A percentile compares a stretch with the other conserved stretches of the same genome.
phyloP scores from a whole-genome alignment of 2,329 filamentous ascomycete species.

The Fusarium proliferatum region DNA sequence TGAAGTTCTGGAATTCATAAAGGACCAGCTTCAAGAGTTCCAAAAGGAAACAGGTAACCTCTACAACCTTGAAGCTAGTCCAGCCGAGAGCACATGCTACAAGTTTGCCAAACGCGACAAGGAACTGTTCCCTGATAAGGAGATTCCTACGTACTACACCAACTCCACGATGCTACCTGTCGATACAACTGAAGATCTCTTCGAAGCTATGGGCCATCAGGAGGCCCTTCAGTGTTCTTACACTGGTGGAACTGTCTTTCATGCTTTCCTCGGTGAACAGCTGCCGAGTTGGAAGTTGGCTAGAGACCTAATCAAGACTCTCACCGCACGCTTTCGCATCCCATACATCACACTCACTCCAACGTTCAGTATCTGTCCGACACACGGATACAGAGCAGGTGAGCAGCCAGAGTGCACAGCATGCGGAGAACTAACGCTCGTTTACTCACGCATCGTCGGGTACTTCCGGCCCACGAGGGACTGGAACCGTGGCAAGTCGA shows the following conservation, averaged over 20 bases:
- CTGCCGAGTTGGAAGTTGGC: slow-evolving; percentile 36
- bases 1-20: slow-evolving; percentile 33
- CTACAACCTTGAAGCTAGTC: slow-evolving; percentile 39
- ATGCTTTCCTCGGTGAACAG: slow-evolving; percentile 38
- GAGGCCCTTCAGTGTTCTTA: slow-evolving; percentile 40
- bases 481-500: slow-evolving; percentile 41
- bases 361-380: slow-evolving; percentile 40
- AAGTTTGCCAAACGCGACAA: slow-evolving; percentile 38
- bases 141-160: slow-evolving; percentile 36
- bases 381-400: slow-evolving; percentile 29
- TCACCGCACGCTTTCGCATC: slow-evolving; percentile 36
- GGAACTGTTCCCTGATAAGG: slow-evolving; percentile 14
- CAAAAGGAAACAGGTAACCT: slow-evolving; percentile 36
- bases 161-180: slow-evolving; percentile 43
- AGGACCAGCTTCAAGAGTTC: slow-evolving; percentile 33
- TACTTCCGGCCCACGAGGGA: slow-evolving; percentile 40
- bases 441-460: slow-evolving; percentile 40
- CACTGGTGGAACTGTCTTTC: slow-evolving; percentile 41
- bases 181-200: slow-evolving; percentile 37
- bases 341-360: slow-evolving; percentile 41
- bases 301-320: slow-evolving; percentile 31
- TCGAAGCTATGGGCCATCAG: slow-evolving; percentile 36
- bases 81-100: slow-evolving; percentile 42
- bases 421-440: slow-evolving; percentile 21
- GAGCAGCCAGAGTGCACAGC: slow-evolving; percentile 30